These are phyloP conservation scores for Lyophyllum atratum DNA, from an alignment of 768 basidiomycete species.

Conservation along the genomic window DNA sequence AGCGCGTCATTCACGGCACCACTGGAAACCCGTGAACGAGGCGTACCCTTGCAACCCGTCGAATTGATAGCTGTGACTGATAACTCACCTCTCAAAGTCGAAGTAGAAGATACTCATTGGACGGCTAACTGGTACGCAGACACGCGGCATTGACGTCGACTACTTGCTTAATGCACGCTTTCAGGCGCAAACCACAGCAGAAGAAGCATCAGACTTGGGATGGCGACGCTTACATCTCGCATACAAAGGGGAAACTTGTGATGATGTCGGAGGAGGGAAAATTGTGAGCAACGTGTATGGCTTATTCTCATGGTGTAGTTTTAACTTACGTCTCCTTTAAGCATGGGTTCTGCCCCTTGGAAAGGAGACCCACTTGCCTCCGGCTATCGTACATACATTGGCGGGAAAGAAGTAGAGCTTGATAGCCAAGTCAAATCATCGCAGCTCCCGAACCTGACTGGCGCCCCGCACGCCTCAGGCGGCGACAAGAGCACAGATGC, in stretches of 20 bases:
- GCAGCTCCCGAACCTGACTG: constrained; percentile 50
- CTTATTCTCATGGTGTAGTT: not conserved
- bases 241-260: constrained; percentile 48
- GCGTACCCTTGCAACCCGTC: constrained; percentile 42
- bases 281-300: constrained; percentile 45
- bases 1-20: constrained; percentile 8
- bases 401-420: constrained; percentile 64
- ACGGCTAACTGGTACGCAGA: constrained; percentile 62
- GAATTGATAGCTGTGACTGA: constrained; percentile 27
- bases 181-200: constrained; percentile 70
- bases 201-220: constrained; percentile 91
- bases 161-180: constrained; percentile 1
- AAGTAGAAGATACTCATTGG: constrained; percentile 50
- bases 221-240: constrained; percentile 67
- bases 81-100: constrained; percentile 13
- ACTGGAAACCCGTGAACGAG: constrained; percentile 24
- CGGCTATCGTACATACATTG: constrained; percentile 47
- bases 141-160: not conserved
- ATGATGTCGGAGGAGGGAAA: constrained; percentile 74
- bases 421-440: constrained; percentile 50
- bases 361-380: constrained; percentile 55
- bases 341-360: constrained; percentile 64
- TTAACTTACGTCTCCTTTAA: constrained; percentile 23
- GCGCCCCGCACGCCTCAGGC: not conserved
- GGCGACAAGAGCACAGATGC: constrained; percentile 15